phyloP scores from a whole-genome alignment of 345 rosid genomes.

The Syzygium grande region DNA sequence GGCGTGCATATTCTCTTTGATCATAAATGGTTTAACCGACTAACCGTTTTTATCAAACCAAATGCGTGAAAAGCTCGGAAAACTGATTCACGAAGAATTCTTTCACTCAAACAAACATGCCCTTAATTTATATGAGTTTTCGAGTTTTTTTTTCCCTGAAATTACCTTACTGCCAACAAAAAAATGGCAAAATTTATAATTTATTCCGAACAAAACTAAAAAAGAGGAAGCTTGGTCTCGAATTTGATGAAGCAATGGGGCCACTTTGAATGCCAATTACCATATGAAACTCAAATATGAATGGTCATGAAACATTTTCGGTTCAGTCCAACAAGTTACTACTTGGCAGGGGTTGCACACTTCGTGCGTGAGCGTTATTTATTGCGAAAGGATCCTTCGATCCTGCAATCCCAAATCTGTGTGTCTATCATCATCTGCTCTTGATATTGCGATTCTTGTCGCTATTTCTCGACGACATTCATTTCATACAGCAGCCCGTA shows the following conservation, averaged over 20 bases:
- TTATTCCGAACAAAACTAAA: neutral
- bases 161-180: neutral
- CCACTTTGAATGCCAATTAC: neutral
- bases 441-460: neutral
- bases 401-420: neutral
- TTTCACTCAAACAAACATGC: neutral
- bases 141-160: neutral
- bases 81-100: neutral
- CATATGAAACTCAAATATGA: neutral
- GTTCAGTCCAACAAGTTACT: neutral
- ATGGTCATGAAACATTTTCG: neutral
- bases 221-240: neutral
- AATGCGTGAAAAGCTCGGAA: neutral
- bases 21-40: neutral
- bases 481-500: neutral
- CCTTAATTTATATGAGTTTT: neutral
- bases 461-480: neutral
- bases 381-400: neutral
- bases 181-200: neutral
- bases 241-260: neutral
- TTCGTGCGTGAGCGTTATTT: neutral
- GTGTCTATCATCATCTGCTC: neutral
- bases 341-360: neutral
- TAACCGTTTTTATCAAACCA: no score
- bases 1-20: neutral